phyloP scores from a whole-genome alignment of 345 rosid genomes.

The Capsella bursapastoris region DNA sequence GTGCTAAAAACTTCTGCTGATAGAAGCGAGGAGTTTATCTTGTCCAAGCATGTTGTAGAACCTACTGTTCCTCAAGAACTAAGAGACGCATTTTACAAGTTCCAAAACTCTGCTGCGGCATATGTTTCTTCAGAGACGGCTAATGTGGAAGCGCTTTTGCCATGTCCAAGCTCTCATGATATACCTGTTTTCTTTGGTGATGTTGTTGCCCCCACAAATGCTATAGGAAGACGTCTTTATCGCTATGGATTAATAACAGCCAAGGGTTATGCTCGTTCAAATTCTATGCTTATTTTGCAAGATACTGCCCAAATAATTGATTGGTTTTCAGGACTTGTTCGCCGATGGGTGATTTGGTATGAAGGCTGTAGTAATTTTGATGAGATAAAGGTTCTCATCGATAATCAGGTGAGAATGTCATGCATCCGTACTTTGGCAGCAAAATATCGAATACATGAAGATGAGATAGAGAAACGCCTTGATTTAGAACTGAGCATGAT shows the following conservation, averaged over 20 bases:
- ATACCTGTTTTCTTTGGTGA: slow-evolving; percentile 51
- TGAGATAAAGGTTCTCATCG: slow-evolving; percentile 65
- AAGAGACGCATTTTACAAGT: slow-evolving; percentile 72
- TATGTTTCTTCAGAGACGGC: slow-evolving; percentile 82
- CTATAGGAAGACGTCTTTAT: slow-evolving; percentile 68
- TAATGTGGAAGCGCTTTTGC: slow-evolving; percentile 60
- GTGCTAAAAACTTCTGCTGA: slow-evolving; percentile 53
- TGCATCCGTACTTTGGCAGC: slow-evolving; percentile 88
- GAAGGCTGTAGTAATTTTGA: slow-evolving; percentile 63
- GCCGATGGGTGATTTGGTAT: slow-evolving; percentile 80
- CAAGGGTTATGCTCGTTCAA: slow-evolving; percentile 61
- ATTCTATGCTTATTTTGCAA: slow-evolving; percentile 62
- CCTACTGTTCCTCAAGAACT: slow-evolving; percentile 79
- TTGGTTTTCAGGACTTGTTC: slow-evolving; percentile 78
- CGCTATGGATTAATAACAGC: slow-evolving; percentile 75
- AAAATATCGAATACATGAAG: slow-evolving; percentile 74
- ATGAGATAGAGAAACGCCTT: slow-evolving; percentile 69
- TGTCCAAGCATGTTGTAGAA: slow-evolving; percentile 74
- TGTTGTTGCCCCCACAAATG: slow-evolving; percentile 67
- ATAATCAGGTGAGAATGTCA: slow-evolving; percentile 64
- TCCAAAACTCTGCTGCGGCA: slow-evolving; percentile 62
- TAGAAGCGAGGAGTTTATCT: slow-evolving; percentile 62
- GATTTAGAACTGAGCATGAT: slow-evolving; percentile 66
- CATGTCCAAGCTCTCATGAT: slow-evolving; percentile 48
- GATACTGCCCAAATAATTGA: slow-evolving; percentile 72